Conservation (phyloP, 495 filamentous ascomycete genomes). For the Neurospora cerealis region DNA sequence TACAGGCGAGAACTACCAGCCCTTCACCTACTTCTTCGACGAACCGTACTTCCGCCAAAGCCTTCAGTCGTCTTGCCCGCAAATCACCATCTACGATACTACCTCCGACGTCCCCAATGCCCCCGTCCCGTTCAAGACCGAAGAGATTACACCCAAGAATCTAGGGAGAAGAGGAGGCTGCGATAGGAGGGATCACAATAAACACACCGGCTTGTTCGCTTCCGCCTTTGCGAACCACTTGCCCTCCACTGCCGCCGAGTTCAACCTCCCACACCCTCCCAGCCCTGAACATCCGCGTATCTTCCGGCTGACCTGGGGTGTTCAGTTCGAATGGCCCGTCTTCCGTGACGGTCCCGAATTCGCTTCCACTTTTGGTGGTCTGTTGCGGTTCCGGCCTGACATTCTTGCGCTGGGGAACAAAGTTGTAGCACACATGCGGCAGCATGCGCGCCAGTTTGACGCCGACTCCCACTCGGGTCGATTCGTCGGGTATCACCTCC, state of each 20-base stretch:
- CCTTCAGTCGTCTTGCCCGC: slow-evolving; percentile 28
- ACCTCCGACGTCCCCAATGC: slow-evolving; percentile 30
- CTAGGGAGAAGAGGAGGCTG: slow-evolving; percentile 30
- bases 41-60: slow-evolving; percentile 28
- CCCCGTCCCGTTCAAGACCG: slow-evolving; percentile 15
- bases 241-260: slow-evolving; percentile 10
- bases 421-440: slow-evolving; percentile 17
- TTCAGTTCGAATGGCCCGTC: slow-evolving; percentile 35
- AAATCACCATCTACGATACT: slow-evolving; percentile 27
- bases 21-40: slow-evolving; percentile 39
- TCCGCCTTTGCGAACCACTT: slow-evolving; percentile 22
- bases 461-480: neutral
- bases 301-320: slow-evolving; percentile 34
- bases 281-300: slow-evolving; percentile 22
- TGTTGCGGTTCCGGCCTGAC: slow-evolving; percentile 28
- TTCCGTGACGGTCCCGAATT: slow-evolving; percentile 35
- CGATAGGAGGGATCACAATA: slow-evolving; percentile 34
- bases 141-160: slow-evolving; percentile 31
- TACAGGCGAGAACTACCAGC: slow-evolving; percentile 17
- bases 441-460: slow-evolving; percentile 9
- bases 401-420: slow-evolving; percentile 24
- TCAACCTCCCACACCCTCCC: slow-evolving; percentile 14
- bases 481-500: slow-evolving; percentile 30
- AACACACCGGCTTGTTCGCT: slow-evolving; percentile 34
- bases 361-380: slow-evolving; percentile 29